These are phyloP conservation scores for Phytophthora fragariae DNA, from an alignment of 352 stramenopile species.

Conservation along the genomic window DNA sequence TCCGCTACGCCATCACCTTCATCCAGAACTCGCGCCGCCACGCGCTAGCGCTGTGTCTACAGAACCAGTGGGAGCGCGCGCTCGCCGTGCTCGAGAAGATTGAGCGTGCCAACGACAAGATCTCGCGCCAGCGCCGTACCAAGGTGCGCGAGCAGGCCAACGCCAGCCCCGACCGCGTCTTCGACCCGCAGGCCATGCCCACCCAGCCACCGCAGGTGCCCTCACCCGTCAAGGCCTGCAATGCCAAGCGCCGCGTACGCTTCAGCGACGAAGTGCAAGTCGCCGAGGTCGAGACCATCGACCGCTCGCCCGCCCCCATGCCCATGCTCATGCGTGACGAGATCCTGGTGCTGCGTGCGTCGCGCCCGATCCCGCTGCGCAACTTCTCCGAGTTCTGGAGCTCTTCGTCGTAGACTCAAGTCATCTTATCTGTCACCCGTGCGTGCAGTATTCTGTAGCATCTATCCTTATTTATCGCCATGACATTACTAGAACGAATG, in stretches of 20 bases:
- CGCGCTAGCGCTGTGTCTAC: slow-evolving; percentile 66
- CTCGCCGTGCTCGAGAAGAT: slow-evolving; percentile 83
- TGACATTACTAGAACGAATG: slow-evolving; percentile 37
- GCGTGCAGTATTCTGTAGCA: slow-evolving; percentile 46
- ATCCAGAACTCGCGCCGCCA: slow-evolving; percentile 80
- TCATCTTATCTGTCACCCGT: slow-evolving; percentile 11
- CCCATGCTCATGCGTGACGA: slow-evolving; percentile 78
- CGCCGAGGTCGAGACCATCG: slow-evolving; percentile 49
- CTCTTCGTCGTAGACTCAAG: slow-evolving; percentile 33
- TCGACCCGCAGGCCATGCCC: slow-evolving; percentile 32
- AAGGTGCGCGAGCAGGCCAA: slow-evolving; percentile 73
- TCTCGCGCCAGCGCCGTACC: slow-evolving; percentile 69
- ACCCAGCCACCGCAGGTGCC: slow-evolving; percentile 34
- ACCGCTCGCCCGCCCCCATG: slow-evolving; percentile 68
- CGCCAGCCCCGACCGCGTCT: slow-evolving; percentile 40
- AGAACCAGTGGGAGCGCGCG: slow-evolving; percentile 83
- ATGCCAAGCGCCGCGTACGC: slow-evolving; percentile 50
- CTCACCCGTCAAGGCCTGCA: slow-evolving; percentile 31
- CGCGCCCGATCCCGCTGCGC: slow-evolving; percentile 68
- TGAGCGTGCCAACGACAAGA: slow-evolving; percentile 81
- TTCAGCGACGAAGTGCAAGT: slow-evolving; percentile 70
- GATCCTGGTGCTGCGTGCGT: slow-evolving; percentile 80
- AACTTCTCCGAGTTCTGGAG: slow-evolving; percentile 89
- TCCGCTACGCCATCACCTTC: slow-evolving; percentile 77
- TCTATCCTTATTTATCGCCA: slow-evolving; percentile 48